Conservation (phyloP, 768 basidiomycete species). For the Suillus cothurnatus region DNA sequence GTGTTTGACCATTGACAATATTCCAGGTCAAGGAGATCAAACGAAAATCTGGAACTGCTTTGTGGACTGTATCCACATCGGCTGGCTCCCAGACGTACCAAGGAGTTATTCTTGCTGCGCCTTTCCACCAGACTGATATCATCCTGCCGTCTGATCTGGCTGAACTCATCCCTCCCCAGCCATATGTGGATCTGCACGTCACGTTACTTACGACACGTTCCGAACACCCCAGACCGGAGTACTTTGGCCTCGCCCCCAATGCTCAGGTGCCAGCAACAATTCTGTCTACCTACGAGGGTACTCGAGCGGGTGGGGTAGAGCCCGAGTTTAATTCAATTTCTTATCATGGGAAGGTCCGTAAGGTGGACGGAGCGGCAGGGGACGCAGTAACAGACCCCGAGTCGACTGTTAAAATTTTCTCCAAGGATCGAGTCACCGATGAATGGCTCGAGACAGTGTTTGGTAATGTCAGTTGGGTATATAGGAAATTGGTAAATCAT, state of each 20-base stretch:
- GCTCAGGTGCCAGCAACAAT: slow-evolving; percentile 60
- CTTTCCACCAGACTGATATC: slow-evolving; percentile 73
- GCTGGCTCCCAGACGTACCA: slow-evolving; percentile 57
- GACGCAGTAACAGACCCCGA: slow-evolving; percentile 37
- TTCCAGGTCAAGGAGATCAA: slow-evolving; percentile 56
- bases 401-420: slow-evolving; percentile 91
- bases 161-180: slow-evolving; percentile 61
- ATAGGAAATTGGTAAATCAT: slow-evolving; percentile 67
- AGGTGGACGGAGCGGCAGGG: slow-evolving; percentile 23
- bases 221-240: slow-evolving; percentile 57
- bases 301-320: slow-evolving; percentile 50
- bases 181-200: slow-evolving; percentile 85
- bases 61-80: slow-evolving; percentile 56
- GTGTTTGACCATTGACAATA: slow-evolving; percentile 2
- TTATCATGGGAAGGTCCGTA: slow-evolving; percentile 65
- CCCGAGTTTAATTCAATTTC: slow-evolving; percentile 89
- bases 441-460: slow-evolving; percentile 73
- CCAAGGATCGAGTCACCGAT: slow-evolving; percentile 61
- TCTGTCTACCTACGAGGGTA: slow-evolving; percentile 72
- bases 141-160: slow-evolving; percentile 49
- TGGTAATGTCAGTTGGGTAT: slow-evolving; percentile 76
- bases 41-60: slow-evolving; percentile 42
- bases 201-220: slow-evolving; percentile 85
- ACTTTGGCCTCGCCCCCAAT: slow-evolving; percentile 60
- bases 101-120: slow-evolving; percentile 85